Evolutionary conservation across 805 yeast species (phyloP).

Genomic region (Pichia cephalocereana): DNA sequence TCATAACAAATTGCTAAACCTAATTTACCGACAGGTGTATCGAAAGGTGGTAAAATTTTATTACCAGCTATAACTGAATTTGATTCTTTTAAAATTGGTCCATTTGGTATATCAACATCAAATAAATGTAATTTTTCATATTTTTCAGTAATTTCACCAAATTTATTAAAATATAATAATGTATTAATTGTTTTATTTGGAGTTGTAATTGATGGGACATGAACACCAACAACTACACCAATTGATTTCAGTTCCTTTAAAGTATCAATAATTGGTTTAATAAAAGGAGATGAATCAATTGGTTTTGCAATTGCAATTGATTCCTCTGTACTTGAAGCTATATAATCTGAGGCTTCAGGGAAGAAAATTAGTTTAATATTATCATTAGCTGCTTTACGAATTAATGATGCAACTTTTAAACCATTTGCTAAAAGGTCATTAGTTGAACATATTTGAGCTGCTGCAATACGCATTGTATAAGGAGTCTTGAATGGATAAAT

Average conservation of each 20-base stretch:
- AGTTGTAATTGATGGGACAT: constrained; percentile 47
- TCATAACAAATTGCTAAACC: constrained; percentile 82
- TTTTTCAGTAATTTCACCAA: constrained; percentile 56
- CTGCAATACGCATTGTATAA: constrained; percentile 56
- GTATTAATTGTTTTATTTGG: constrained; percentile 21
- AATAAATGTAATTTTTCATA: constrained; percentile 86
- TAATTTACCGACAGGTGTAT: constrained; percentile 50
- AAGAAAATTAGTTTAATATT: constrained; percentile 67
- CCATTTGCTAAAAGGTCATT: constrained; percentile 54
- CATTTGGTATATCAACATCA: constrained; percentile 76
- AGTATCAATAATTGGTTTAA: constrained; percentile 36
- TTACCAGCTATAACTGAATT: constrained; percentile 76
- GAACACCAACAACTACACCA: constrained; percentile 79
- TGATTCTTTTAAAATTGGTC: constrained; percentile 73
- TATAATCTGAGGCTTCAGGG: constrained; percentile 91
- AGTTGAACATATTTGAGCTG: constrained; percentile 80
- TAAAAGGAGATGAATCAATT: constrained; percentile 33
- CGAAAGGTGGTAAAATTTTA: constrained; percentile 42
- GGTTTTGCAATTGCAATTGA: constrained; percentile 50
- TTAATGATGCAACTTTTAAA: constrained; percentile 44
- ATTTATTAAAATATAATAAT: constrained; percentile 56
- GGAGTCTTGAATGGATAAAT: background rate
- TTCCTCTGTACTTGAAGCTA: constrained; percentile 61
- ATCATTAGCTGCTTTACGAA: constrained; percentile 50
- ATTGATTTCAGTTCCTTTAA: constrained; percentile 36